Percentiles rank a stretch among this genome's conserved stretches.
phyloP scores from a whole-genome alignment of 352 stramenopile genomes.

The Phytophthora sojae region DNA sequence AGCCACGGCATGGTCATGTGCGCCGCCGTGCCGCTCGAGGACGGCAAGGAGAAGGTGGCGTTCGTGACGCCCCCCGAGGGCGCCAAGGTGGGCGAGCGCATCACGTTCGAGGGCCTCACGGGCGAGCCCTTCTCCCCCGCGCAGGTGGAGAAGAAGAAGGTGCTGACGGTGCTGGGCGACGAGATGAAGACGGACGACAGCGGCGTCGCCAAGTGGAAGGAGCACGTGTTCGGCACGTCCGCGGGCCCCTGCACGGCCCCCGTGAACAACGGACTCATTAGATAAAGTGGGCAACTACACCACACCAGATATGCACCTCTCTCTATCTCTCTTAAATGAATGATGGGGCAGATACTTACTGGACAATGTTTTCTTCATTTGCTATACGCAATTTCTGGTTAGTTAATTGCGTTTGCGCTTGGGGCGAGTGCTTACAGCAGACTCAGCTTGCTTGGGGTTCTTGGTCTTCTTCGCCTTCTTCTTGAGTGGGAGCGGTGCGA shows the following conservation, averaged over 20 bases:
- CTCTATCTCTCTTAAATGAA: not conserved
- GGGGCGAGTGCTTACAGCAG: conserved; percentile 17
- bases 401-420: conserved; percentile 55
- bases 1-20: conserved; percentile 94
- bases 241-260: conserved; percentile 77
- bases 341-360: not conserved
- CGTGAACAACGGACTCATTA: conserved; percentile 78
- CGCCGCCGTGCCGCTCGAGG: conserved; percentile 67
- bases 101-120: conserved; percentile 71
- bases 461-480: conserved; percentile 48
- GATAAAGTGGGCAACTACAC: conserved; percentile 46
- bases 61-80: conserved; percentile 87
- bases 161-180: conserved; percentile 76
- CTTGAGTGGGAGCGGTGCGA: conserved; percentile 58
- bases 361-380: not conserved
- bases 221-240: conserved; percentile 78
- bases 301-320: conserved; percentile 6
- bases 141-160: conserved; percentile 92
- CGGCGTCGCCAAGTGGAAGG: conserved; percentile 87
- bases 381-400: not conserved
- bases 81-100: conserved; percentile 77
- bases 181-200: conserved; percentile 86
- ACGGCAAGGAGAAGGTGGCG: conserved; percentile 82
- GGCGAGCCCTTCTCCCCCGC: conserved; percentile 82
- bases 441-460: conserved; percentile 29